Evolutionary conservation across 2,329 filamentous ascomycete species (phyloP).

Genomic region (Plenodomus lindquistii): DNA sequence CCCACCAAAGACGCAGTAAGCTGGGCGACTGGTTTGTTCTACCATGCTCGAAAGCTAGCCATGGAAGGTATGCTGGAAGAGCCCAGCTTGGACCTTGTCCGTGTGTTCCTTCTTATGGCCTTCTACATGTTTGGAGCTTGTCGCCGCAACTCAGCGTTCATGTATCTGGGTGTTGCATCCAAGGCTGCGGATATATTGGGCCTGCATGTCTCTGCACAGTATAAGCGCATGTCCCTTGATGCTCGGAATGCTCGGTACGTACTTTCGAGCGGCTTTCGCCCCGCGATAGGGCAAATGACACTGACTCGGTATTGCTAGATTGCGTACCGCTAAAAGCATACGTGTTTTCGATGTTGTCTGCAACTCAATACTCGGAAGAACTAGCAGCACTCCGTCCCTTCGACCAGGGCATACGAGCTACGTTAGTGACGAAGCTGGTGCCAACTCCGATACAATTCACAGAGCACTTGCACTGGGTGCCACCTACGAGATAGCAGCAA

Average conservation of each 20-base stretch:
- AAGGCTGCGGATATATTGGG: conserved; percentile 62
- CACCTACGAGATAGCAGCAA: conserved; percentile 28
- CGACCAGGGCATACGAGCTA: conserved; percentile 13
- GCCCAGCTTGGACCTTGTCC: conserved; percentile 58
- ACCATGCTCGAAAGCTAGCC: conserved; percentile 52
- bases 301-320: conserved; percentile 40
- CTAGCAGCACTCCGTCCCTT: conserved; percentile 35
- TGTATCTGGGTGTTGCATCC: conserved; percentile 65
- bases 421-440: conserved; percentile 1
- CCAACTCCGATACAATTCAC: conserved; percentile 6
- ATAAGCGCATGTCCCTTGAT: conserved; percentile 13
- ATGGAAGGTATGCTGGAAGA: conserved; percentile 59
- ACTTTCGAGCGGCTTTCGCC: no score
- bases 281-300: no score
- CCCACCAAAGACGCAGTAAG: conserved; percentile 19
- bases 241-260: conserved; percentile 17
- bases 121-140: conserved; percentile 65
- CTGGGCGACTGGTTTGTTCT: conserved; percentile 51
- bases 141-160: conserved; percentile 63
- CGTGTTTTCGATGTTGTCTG: conserved; percentile 54
- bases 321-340: conserved; percentile 53
- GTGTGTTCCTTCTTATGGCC: conserved; percentile 59
- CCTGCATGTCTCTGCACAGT: conserved; percentile 51
- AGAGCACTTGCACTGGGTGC: conserved; percentile 16
- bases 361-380: conserved; percentile 55